Evolutionary conservation across 306 rosid genomes (phyloP).

Genomic region (Glycine latifolia): DNA sequence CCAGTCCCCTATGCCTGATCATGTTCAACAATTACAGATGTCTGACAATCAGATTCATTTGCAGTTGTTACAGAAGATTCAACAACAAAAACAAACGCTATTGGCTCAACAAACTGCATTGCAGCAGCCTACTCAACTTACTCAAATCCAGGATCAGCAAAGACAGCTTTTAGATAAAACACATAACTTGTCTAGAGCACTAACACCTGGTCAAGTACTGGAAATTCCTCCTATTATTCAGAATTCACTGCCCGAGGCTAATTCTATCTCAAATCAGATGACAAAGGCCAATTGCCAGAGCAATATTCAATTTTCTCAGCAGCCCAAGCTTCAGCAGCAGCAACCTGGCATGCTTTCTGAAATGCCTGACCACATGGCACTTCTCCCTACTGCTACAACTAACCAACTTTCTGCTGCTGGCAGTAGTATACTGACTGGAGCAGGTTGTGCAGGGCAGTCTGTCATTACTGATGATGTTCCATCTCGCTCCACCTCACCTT

Average conservation of each 20-base stretch:
- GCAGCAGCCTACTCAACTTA: conserved; percentile 70
- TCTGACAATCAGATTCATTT: conserved; percentile 78
- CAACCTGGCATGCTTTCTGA: conserved; percentile 63
- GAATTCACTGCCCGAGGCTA: conserved; percentile 58
- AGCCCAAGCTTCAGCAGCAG: conserved; percentile 76
- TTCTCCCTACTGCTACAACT: conserved; percentile 52
- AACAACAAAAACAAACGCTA: conserved; percentile 76
- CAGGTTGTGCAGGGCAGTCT: conserved; percentile 74
- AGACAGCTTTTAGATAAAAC: conserved; percentile 69
- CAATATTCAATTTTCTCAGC: conserved; percentile 63
- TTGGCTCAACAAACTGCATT: conserved; percentile 72
- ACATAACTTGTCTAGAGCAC: conserved; percentile 66
- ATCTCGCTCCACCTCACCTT: conserved; percentile 95
- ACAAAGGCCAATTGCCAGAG: conserved; percentile 56
- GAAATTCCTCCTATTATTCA: conserved; percentile 64
- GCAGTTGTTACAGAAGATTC: conserved; percentile 82
- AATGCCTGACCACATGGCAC: conserved; percentile 61
- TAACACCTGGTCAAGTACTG: conserved; percentile 60
- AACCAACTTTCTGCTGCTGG: conserved; percentile 65
- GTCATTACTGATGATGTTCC: conserved; percentile 86
- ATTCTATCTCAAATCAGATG: conserved; percentile 61
- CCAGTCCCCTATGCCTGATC: conserved; percentile 66
- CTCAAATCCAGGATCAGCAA: conserved; percentile 82
- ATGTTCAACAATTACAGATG: conserved; percentile 69
- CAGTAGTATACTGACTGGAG: conserved; percentile 60